Evolutionary conservation across 1,139 yeast genomes (phyloP), one percentile per base, ranked within the genome.

Genomic region (Dujonia santamariae): DNA sequence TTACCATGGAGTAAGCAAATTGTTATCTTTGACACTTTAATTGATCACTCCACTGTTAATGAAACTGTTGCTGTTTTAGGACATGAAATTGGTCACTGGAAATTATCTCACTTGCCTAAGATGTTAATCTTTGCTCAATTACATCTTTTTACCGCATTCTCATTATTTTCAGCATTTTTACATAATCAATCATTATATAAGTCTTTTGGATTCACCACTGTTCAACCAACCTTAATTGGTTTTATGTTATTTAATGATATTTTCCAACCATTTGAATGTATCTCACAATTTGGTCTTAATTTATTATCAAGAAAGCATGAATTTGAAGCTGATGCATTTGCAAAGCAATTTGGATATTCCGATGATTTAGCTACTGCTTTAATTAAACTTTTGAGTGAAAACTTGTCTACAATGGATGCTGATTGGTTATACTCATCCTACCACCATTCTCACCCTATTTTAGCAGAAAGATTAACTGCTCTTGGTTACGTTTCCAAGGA

Each of bases 11-110:
- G 88, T 38, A 92, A 92, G 62, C 92, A 90, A 59, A 92, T 92
- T 61, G 97, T 92, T 32, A 73, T 92, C 36, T 92, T 72, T 56
- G 98, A 92, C 51, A 92, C 97, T 7, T 74, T 92, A 61, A 81
- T 92, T 45, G 80, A 85, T 41, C 84, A 85, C 38, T 80, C 90
- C 21, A 65, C 88, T 22, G 75, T 78, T 22, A 75, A 75, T 32
- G 96, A 92, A 60, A 85, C 90, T 21, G 87, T 90, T 36, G 97
- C 98, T 28, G 96, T 92, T 1, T 71, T 92, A 50, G 97, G 96
- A 16, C 98, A 92, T 55, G 98, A 92, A 65, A 84, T 92, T 47
- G 98, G 98, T 32, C 98, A 92, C 59, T 92, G 98, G 98, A 83
- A 84, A 48, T 72, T 84, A 56, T 80, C 83, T 40, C 98, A 92